Base-by-base conservation (phyloP, 1,284 basidiomycete species). In the Cutaneotrichosporon cyanovorans region DNA sequence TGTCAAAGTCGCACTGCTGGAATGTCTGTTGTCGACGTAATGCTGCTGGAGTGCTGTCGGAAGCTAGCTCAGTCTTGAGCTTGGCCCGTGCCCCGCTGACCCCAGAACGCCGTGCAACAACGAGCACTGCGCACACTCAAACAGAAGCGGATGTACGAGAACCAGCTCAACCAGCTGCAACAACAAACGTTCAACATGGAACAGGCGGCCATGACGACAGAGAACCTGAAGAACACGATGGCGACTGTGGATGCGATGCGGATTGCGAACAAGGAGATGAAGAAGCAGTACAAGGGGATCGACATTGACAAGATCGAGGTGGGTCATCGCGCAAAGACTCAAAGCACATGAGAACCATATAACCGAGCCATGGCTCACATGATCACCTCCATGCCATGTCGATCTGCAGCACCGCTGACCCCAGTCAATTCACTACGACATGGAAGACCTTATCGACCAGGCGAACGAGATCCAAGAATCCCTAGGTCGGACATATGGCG, bases 101-200 rank as follows among this genome's bases (percentile, higher is more conserved):
- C 18, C 15, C 64, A 95, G 88, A 76, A 78, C 51, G 92, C 95
- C 1, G 86, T 98, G 34, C 89, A 96, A 70, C 85, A 93, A 69
- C 82, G 95, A n/a, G 95, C 93, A 0, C 74, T 98, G 37, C 80
- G 90, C 42, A 89, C 89, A 2, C 78, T 99, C 40, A 91, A 91
- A 73, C 95, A 98, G 74, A 96, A 91, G 76, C 81, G 83, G 66
- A 83, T 97, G 84, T 74, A 99, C 74, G 95, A 99, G 69, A 76
- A 76, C 14, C 95, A 99, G 70, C 78, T 97, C 31, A 78, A 81
- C 9, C 90, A 96, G 69, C 78, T 99, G 12, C 78, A 86, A 40
- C 95, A 98, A 68, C 95, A 98, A 72, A 84, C 87, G 19, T 98
- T 90, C 77, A 98, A 99, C 73, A 98, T 98, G 89, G 93, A 98